phyloP scores from a whole-genome alignment of 306 rosid species.

The Macrotyloma uniflorum region DNA sequence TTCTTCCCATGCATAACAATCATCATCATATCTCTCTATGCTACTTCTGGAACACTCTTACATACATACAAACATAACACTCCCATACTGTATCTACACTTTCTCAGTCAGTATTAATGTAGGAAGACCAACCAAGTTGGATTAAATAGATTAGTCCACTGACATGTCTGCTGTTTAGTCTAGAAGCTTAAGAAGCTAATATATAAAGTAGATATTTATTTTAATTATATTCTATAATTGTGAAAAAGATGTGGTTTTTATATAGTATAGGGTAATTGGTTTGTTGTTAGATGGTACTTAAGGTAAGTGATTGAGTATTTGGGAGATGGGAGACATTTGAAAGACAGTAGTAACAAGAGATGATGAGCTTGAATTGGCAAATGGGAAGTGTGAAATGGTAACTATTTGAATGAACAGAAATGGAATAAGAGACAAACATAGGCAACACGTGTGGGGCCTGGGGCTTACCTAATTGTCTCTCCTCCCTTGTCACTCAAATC shows the following conservation, averaged over 20 bases:
- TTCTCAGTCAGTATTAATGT: not conserved
- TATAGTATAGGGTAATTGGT: too few species aligned
- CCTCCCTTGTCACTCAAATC: not conserved
- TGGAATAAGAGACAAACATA: slow-evolving; percentile 1
- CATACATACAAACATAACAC: not conserved
- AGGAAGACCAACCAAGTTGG: too few species aligned
- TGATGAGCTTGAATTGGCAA: not conserved
- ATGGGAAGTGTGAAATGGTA: slow-evolving; percentile 29
- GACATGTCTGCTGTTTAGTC: too few species aligned
- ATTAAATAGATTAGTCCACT: too few species aligned
- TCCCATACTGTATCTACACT: not conserved
- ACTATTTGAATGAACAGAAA: not conserved
- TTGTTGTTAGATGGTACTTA: too few species aligned
- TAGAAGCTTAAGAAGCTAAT: too few species aligned
- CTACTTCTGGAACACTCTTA: not conserved
- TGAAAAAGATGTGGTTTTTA: too few species aligned
- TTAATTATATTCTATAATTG: too few species aligned
- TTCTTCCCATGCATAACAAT: not conserved
- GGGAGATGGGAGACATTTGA: slow-evolving; percentile 38
- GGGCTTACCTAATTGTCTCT: not conserved
- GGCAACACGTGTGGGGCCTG: slow-evolving; percentile 41
- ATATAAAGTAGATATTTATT: too few species aligned
- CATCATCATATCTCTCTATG: not conserved
- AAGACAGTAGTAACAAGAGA: slow-evolving; percentile 10
- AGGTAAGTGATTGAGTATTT: not conserved